Conservation (phyloP, 1,139 yeast species). For the Blastobotrys serpentis region DNA sequence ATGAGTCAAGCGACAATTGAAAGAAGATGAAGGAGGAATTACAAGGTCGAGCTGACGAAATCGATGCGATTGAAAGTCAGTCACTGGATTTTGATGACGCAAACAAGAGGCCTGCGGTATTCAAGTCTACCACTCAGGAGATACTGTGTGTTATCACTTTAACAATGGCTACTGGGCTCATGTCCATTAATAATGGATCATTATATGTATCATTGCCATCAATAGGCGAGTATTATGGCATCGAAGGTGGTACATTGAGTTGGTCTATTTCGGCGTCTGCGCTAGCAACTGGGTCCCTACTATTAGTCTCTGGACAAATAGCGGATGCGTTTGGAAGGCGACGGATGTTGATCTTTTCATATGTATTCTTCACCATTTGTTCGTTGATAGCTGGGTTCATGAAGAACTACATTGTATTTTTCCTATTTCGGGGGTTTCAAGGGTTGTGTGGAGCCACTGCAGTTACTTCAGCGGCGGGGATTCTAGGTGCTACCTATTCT, state of each 20-base stretch:
- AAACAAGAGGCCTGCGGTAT: conserved; percentile 24
- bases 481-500: conserved; percentile 43
- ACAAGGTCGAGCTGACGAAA: background rate
- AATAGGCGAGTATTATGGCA: conserved; percentile 38
- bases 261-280: conserved; percentile 45
- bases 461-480: conserved; percentile 48
- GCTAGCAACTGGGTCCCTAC: conserved; percentile 45
- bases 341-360: conserved; percentile 40
- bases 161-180: conserved; percentile 44
- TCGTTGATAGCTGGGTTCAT: conserved; percentile 44
- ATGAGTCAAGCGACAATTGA: background rate
- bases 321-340: conserved; percentile 48
- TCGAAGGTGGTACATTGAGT: conserved; percentile 43
- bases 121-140: conserved; percentile 24
- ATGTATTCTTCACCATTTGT: conserved; percentile 37
- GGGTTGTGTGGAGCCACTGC: conserved; percentile 45
- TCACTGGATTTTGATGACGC: background rate
- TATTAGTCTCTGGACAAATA: conserved; percentile 45
- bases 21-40: background rate
- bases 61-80: background rate
- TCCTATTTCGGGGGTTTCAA: conserved; percentile 44
- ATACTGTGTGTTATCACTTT: conserved; percentile 36
- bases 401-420: conserved; percentile 39
- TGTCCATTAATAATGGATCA: conserved; percentile 41
- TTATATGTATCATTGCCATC: conserved; percentile 39